A percentile compares a stretch with the other conserved stretches of the same genome.
Conservation (phyloP, 805 yeast species). For the Schwanniomyces occidentalis region DNA sequence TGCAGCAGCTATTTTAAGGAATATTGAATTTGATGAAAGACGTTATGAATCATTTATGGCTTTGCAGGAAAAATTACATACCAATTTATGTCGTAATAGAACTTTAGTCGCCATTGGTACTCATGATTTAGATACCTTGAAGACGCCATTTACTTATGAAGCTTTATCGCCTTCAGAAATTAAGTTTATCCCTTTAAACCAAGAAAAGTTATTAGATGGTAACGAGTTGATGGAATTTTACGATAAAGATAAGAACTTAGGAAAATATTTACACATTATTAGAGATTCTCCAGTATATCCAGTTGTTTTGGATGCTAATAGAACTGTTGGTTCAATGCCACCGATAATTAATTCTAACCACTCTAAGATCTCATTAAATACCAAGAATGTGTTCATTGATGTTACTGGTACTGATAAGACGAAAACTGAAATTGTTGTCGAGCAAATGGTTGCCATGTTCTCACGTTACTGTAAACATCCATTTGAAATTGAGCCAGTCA, state of each 20-base stretch:
- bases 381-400: constrained; percentile 88
- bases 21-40: constrained; percentile 77
- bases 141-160: constrained; percentile 84
- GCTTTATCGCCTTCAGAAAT: constrained; percentile 79
- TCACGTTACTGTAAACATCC: constrained; percentile 80
- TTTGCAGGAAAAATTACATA: constrained; percentile 92
- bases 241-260: constrained; percentile 85
- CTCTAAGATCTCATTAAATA: constrained; percentile 82
- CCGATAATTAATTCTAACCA: constrained; percentile 94
- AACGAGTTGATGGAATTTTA: constrained; percentile 82
- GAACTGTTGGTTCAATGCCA: constrained; percentile 87
- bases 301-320: constrained; percentile 75
- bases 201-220: constrained; percentile 69
- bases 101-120: constrained; percentile 98
- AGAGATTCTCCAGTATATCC: constrained; percentile 89
- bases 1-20: constrained; percentile 90
- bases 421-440: constrained; percentile 88
- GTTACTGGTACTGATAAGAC: constrained; percentile 95
- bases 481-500: constrained; percentile 87
- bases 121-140: constrained; percentile 82
- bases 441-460: constrained; percentile 94
- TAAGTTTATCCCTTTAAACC: constrained; percentile 74
- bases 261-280: constrained; percentile 85
- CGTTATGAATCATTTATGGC: constrained; percentile 93
- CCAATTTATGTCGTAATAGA: constrained; percentile 95